Evolutionary conservation across 1,284 basidiomycete species (phyloP).

Genomic region (Cryptococcus jaspeensis): DNA sequence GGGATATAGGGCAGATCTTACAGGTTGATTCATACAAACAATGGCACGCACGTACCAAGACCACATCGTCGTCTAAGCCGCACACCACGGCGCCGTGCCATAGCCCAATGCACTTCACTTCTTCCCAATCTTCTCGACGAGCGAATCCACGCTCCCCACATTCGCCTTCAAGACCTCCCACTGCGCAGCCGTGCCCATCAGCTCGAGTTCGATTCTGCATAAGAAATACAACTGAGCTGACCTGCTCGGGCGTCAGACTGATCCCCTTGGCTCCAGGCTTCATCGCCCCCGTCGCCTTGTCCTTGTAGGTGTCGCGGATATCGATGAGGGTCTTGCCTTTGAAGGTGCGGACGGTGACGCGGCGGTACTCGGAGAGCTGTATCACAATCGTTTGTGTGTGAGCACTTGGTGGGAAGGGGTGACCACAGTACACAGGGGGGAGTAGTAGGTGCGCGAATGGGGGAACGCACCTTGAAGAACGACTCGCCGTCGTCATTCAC

Average conservation of each 20-base stretch:
- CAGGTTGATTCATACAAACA: no score
- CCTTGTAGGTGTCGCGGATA: slow-evolving; percentile 73
- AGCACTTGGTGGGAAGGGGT: not conserved
- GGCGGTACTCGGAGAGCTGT: slow-evolving; percentile 55
- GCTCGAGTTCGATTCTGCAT: not conserved
- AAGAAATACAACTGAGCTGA: slow-evolving; percentile 1
- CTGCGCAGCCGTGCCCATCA: not conserved
- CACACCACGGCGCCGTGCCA: no score
- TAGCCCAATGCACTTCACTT: not conserved
- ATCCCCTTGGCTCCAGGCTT: slow-evolving; percentile 83
- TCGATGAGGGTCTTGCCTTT: slow-evolving; percentile 68
- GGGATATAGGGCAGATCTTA: no score
- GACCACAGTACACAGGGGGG: not conserved
- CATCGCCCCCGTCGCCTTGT: slow-evolving; percentile 57
- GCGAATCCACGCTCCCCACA: not conserved
- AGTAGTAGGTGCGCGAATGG: not conserved
- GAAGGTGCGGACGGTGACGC: slow-evolving; percentile 67
- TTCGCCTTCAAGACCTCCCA: not conserved
- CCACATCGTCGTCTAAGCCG: no score
- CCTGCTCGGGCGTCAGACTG: slow-evolving; percentile 60
- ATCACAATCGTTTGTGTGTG: not conserved
- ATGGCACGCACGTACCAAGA: no score
- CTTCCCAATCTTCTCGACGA: not conserved
- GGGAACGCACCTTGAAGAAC: slow-evolving; percentile 13
- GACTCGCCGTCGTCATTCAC: slow-evolving; percentile 17